Base-by-base conservation (phyloP, 2,329 filamentous ascomycete species). In the Aspergillus felis region DNA sequence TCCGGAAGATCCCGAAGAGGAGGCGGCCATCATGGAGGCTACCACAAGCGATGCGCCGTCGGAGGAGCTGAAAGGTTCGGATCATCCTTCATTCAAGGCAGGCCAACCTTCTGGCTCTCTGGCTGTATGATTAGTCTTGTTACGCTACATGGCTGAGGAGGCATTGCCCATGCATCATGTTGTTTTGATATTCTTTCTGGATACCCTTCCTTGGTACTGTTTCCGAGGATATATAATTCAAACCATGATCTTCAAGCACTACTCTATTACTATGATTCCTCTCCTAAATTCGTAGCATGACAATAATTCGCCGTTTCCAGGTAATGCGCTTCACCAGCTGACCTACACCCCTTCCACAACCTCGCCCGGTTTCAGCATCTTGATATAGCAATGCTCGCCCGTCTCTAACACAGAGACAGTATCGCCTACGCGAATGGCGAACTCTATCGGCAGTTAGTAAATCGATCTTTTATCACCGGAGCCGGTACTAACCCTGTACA, bases 1-100 rank as follows among this genome's bases (percentile, higher is more conserved):
- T 17, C 84, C 87, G 0, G 87, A 90, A 66, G 91, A 96, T 74
- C 76, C 88, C n/a, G 90, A 91, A 65, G 88, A 90, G 47, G 79
- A 81, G 29, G 77, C 79, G 52, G 57, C 65, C 7, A 52, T 71
- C 38, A 42, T 69, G 51, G 64, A 66, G 20, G 66, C 63, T 7
- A 63, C 67, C 35, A 61, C 59, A 2, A 63, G 64, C 10, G 66
- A 66, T 53, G 61, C 35, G 8, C 61, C 51, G 3, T 58, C 54
- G 38, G 61, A 64, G 22, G 41, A 53, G 38, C 28, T 17, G 25
- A 49, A 50, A 44, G 32, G 24, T 3, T 12, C 46, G 2, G 55
- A 55, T 28, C 28, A 28, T 24, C 28, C n/a, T 20, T 22, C n/a
- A 6, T 22, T 22, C 6, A 51, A 55, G 27, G 25, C 27, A 7